phyloP scores from a whole-genome alignment of 495 filamentous ascomycete species.

The Lepraria neglecta region DNA sequence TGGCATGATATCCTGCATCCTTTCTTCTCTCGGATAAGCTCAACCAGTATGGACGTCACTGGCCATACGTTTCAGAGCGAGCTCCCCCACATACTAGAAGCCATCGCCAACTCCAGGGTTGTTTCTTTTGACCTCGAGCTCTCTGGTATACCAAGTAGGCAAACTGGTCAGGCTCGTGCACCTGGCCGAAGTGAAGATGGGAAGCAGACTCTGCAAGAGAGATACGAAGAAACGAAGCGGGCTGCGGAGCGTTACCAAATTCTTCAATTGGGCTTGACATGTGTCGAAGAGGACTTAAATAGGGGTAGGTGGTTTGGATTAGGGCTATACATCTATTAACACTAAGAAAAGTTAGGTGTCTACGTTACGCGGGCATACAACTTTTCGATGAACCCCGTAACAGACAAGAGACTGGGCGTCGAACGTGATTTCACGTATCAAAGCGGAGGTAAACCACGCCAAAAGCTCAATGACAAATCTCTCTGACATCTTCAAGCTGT shows the following conservation, averaged over 20 bases:
- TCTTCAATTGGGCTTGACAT: constrained; percentile 70
- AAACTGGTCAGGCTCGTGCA: constrained; percentile 24
- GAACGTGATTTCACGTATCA: constrained; percentile 51
- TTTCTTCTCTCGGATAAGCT: not conserved
- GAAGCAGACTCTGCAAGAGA: constrained; percentile 49
- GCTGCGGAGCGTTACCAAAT: constrained; percentile 67
- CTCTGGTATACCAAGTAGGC: constrained; percentile 53
- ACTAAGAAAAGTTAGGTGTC: constrained; percentile 33
- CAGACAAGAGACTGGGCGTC: constrained; percentile 44
- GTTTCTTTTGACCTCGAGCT: constrained; percentile 73
- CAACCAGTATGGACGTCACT: constrained; percentile 58
- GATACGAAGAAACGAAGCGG: constrained; percentile 58
- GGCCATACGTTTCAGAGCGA: constrained; percentile 45
- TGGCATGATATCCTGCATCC: not conserved
- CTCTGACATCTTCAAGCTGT: constrained; percentile 39
- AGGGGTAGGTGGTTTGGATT: constrained; percentile 32
- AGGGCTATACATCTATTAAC: constrained; percentile 14
- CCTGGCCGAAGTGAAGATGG: constrained; percentile 20
- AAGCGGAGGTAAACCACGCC: constrained; percentile 39
- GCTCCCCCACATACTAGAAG: constrained; percentile 53
- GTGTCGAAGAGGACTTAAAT: constrained; percentile 49
- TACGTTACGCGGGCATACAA: constrained; percentile 66
- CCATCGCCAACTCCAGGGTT: constrained; percentile 56
- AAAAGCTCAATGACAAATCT: not conserved
- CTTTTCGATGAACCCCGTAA: constrained; percentile 54